Conservation (phyloP, 2,329 filamentous ascomycete species). For the Ceratocystis colombiana region DNA sequence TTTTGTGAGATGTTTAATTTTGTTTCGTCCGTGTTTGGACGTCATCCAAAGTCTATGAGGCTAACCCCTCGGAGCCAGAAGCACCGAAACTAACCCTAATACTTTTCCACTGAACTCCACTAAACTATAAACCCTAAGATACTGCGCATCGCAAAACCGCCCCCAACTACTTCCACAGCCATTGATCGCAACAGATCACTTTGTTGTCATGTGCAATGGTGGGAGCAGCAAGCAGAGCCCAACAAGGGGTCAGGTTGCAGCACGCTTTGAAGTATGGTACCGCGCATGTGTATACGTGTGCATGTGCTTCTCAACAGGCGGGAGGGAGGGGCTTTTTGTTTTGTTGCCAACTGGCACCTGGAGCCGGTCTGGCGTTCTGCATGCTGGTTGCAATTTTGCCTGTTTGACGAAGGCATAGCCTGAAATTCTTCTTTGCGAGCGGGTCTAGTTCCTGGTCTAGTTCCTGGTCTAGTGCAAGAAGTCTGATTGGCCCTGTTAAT, state of each 20-base stretch:
- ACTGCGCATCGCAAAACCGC: background rate
- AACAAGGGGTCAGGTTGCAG: background rate
- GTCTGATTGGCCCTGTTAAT: slow-evolving; percentile 1
- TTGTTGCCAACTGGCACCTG: background rate
- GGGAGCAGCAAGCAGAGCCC: background rate
- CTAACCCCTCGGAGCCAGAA: background rate
- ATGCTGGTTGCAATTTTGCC: background rate
- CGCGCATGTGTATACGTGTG: background rate
- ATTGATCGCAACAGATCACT: background rate
- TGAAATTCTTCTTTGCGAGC: background rate
- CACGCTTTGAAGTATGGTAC: background rate
- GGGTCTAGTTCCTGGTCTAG: too few relatives aligned
- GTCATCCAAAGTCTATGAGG: background rate
- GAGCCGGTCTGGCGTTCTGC: background rate
- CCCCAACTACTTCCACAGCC: background rate
- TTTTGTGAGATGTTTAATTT: background rate
- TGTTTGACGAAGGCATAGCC: background rate
- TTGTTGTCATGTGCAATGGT: background rate
- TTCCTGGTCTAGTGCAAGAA: background rate
- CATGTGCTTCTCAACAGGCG: background rate
- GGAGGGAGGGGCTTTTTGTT: background rate
- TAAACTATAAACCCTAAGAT: too few relatives aligned
- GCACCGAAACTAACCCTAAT: background rate
- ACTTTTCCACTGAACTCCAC: too few relatives aligned
- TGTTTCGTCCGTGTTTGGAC: slow-evolving; percentile 11